Percentiles rank a stretch among this genome's conserved stretches.
phyloP scores from a whole-genome alignment of 2,329 filamentous ascomycete genomes.

The Fusarium denticulatum region DNA sequence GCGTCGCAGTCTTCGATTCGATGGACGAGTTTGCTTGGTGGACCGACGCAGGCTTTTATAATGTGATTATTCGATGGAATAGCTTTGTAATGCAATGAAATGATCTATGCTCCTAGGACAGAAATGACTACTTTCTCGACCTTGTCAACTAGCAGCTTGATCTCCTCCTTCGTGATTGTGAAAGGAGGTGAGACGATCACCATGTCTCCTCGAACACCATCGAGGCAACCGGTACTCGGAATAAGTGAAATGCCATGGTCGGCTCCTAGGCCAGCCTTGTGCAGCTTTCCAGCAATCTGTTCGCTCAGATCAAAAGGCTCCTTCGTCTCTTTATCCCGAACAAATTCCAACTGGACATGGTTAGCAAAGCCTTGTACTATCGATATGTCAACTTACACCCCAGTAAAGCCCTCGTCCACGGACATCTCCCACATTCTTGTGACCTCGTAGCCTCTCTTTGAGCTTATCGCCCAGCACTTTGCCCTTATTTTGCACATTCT shows the following conservation, averaged over 20 bases:
- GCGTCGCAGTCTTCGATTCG: slow-evolving; percentile 35
- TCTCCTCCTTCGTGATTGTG: slow-evolving; percentile 12
- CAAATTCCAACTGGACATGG: slow-evolving; percentile 17
- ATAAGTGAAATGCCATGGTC: slow-evolving; percentile 15
- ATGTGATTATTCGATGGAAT: slow-evolving; percentile 14
- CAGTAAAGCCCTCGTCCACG: slow-evolving; percentile 36
- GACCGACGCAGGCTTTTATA: slow-evolving; percentile 38
- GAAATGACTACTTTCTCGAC: slow-evolving; percentile 8
- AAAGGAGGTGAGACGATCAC: slow-evolving; percentile 26
- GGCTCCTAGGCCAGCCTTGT: background rate
- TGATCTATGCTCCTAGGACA: slow-evolving; percentile 2
- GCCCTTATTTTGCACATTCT: slow-evolving; percentile 16
- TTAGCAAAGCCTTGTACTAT: background rate
- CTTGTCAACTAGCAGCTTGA: slow-evolving; percentile 1
- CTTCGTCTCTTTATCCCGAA: slow-evolving; percentile 10
- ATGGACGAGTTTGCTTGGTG: slow-evolving; percentile 37
- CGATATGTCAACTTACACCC: slow-evolving; percentile 14
- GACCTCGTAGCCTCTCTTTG: background rate
- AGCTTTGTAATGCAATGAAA: too few species aligned
- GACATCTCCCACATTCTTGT: slow-evolving; percentile 33
- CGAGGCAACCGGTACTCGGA: slow-evolving; percentile 7
- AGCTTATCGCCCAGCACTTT: background rate
- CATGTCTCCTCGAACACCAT: slow-evolving; percentile 27
- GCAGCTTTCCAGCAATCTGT: slow-evolving; percentile 12
- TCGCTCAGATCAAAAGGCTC: slow-evolving; percentile 1